Conservation (phyloP, 202 grass and related monocot species). For the Dendrocalamus latiflorus region DNA sequence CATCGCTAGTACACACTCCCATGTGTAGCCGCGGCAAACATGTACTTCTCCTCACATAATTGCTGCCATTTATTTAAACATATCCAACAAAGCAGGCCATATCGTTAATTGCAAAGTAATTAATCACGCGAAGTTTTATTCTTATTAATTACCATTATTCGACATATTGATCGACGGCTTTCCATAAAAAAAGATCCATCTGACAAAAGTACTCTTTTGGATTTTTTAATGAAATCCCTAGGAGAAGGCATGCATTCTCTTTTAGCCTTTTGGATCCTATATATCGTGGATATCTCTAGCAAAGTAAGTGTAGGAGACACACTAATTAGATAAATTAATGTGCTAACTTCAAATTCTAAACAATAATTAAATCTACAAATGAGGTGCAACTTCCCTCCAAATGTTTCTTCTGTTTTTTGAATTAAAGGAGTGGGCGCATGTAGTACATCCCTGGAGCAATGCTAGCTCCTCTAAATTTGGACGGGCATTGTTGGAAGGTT, state of each 20-base stretch:
- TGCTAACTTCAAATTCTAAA: neutral
- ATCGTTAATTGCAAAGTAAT: neutral
- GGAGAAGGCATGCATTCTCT: too few species aligned
- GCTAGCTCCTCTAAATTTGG: neutral
- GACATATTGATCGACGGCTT: too few species aligned
- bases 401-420: neutral
- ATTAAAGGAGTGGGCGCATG: neutral
- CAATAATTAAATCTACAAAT: neutral
- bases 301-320: too few species aligned
- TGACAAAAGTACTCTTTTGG: too few species aligned
- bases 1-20: neutral
- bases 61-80: slow-evolving; percentile 8
- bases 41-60: slow-evolving; percentile 29
- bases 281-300: too few species aligned
- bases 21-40: slow-evolving; percentile 20
- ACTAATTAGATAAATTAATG: neutral
- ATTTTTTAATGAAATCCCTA: too few species aligned
- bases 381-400: neutral
- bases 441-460: neutral
- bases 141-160: too few species aligned
- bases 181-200: too few species aligned
- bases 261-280: too few species aligned
- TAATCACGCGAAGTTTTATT: too few species aligned
- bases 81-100: neutral
- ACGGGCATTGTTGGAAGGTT: neutral